Percentiles rank a stretch among this genome's conserved stretches.
phyloP scores from a whole-genome alignment of 2,329 filamentous ascomycete genomes.

The Rhynchosporium secalis region DNA sequence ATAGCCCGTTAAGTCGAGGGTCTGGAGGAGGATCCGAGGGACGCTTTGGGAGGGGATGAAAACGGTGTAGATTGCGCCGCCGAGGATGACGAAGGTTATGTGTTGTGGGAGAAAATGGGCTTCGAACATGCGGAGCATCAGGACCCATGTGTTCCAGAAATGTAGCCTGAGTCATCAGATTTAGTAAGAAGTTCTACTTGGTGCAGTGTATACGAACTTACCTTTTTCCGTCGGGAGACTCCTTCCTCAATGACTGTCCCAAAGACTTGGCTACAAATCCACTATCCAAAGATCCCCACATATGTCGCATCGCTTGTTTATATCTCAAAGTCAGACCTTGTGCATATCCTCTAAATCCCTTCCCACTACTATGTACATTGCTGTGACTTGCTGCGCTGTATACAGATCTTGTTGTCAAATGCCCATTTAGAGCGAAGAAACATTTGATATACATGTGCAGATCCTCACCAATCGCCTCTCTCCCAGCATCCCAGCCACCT shows the following conservation, averaged over 20 bases:
- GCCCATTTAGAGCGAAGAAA: conserved; percentile 72
- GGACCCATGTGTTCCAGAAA: conserved; percentile 50
- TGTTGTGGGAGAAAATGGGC: conserved; percentile 72
- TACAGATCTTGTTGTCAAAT: conserved; percentile 63
- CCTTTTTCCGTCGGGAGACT: background rate
- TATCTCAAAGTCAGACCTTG: conserved; percentile 65
- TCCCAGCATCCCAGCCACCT: conserved; percentile 70
- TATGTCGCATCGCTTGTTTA: conserved; percentile 70
- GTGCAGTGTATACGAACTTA: background rate
- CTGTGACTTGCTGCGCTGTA: conserved; percentile 71
- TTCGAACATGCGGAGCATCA: conserved; percentile 70
- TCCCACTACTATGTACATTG: conserved; percentile 65
- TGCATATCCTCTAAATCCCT: conserved; percentile 50
- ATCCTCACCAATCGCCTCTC: conserved; percentile 73
- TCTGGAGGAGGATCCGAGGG: conserved; percentile 55
- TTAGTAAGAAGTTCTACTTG: background rate
- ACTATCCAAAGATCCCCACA: conserved; percentile 73
- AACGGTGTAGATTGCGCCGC: conserved; percentile 60
- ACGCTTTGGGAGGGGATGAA: conserved; percentile 53
- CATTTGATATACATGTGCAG: conserved; percentile 79
- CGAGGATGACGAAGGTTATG: conserved; percentile 62
- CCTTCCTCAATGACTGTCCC: background rate
- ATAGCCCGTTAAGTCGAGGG: conserved; percentile 59
- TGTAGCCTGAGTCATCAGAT: conserved; percentile 51
- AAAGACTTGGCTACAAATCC: conserved; percentile 60